These are phyloP conservation scores for Fusarium fujikuroi DNA, from an alignment of 2,329 filamentous ascomycete species.

Conservation along the genomic window DNA sequence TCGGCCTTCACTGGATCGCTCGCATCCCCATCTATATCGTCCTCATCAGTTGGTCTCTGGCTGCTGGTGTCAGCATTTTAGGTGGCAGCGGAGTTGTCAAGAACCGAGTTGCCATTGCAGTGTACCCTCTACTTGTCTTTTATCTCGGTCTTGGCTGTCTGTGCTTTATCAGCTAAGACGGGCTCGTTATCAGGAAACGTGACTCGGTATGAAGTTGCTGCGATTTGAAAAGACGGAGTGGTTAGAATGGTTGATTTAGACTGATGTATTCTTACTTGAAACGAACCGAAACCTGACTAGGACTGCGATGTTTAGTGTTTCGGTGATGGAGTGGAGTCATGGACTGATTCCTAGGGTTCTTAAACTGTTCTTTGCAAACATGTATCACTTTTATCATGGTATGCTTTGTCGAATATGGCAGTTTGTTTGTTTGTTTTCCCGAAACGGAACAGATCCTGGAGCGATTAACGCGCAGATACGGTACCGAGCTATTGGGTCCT, in stretches of 20 bases:
- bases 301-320: conserved; percentile 20
- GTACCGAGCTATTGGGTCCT: background rate
- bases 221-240: conserved; percentile 3
- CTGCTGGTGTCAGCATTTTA: conserved; percentile 94
- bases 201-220: background rate
- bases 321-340: conserved; percentile 12
- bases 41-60: conserved; percentile 90
- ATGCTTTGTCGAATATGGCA: background rate
- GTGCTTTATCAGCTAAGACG: conserved; percentile 88
- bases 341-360: background rate
- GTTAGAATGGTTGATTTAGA: conserved; percentile 19
- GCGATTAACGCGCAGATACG: conserved; percentile 8
- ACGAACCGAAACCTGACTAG: conserved; percentile 13
- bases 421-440: background rate
- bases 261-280: conserved; percentile 34
- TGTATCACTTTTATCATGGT: conserved; percentile 12
- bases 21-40: conserved; percentile 92
- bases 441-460: conserved; percentile 2
- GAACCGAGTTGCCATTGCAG: conserved; percentile 91
- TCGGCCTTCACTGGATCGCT: conserved; percentile 81
- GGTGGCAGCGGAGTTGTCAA: conserved; percentile 95
- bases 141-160: conserved; percentile 93
- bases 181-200: background rate
- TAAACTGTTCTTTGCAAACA: conserved; percentile 4
- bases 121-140: conserved; percentile 95